Percentiles rank a stretch among this genome's conserved stretches.
Evolutionary conservation across 2,329 filamentous ascomycete genomes (phyloP).

Genomic region (Fusarium decemcellulare): DNA sequence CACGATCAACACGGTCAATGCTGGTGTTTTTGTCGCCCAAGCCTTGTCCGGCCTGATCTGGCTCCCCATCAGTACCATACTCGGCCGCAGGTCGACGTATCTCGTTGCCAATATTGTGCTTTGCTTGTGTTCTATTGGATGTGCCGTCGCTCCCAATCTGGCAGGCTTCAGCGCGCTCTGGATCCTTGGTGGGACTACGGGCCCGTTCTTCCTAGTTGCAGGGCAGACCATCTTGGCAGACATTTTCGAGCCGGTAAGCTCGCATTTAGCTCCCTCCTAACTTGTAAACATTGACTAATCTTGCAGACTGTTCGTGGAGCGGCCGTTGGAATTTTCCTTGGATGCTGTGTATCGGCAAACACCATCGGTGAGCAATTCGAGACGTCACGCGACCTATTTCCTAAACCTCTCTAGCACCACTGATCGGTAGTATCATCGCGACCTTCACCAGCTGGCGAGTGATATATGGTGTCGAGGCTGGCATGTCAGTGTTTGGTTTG

Average conservation of each 20-base stretch:
- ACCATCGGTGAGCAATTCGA: conserved; percentile 36
- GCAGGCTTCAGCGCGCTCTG: conserved; percentile 40
- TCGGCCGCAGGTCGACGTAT: conserved; percentile 41
- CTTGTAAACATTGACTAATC: not conserved
- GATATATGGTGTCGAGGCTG: conserved; percentile 46
- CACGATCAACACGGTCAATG: conserved; percentile 42
- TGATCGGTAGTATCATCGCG: conserved; percentile 46
- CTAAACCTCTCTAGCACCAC: conserved; percentile 31
- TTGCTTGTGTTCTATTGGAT: conserved; percentile 42
- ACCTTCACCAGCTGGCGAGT: conserved; percentile 48
- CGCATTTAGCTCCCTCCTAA: no score
- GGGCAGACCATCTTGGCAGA: conserved; percentile 46
- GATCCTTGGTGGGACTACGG: conserved; percentile 44
- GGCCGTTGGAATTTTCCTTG: conserved; percentile 46
- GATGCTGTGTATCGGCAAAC: conserved; percentile 45
- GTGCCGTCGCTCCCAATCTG: conserved; percentile 39
- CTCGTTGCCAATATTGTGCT: conserved; percentile 43
- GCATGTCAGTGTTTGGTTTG: conserved; percentile 44
- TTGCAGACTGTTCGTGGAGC: conserved; percentile 40
- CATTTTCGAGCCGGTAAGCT: conserved; percentile 45
- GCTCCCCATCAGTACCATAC: conserved; percentile 44
- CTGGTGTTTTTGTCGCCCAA: conserved; percentile 44
- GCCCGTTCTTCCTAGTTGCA: conserved; percentile 45
- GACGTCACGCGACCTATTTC: not conserved
- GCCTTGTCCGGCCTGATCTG: conserved; percentile 44